These are phyloP conservation scores for Blastobotrys niveus DNA, from an alignment of 1,139 yeast species.

Conservation along the genomic window DNA sequence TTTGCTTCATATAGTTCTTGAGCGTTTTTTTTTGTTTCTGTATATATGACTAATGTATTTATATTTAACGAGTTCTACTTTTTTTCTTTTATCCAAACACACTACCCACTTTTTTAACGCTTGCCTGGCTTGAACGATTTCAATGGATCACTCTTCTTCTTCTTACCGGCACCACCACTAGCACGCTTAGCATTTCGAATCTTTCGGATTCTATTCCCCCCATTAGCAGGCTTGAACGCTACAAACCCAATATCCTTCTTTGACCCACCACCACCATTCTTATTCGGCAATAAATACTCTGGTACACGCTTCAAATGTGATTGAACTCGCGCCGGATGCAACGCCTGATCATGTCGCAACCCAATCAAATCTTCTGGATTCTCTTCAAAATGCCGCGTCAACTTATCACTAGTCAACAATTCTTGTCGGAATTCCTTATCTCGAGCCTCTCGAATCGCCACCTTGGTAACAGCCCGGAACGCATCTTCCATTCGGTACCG, in stretches of 20 bases:
- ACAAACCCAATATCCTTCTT: slow-evolving; percentile 61
- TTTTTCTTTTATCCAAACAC: no score
- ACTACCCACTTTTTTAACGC: no score
- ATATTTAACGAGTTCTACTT: not conserved
- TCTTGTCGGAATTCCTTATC: slow-evolving; percentile 85
- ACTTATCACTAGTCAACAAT: slow-evolving; percentile 77
- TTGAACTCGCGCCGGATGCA: slow-evolving; percentile 79
- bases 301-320: slow-evolving; percentile 88
- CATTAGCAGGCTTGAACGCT: slow-evolving; percentile 63
- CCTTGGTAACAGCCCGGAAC: slow-evolving; percentile 86
- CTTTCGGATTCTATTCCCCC: slow-evolving; percentile 41
- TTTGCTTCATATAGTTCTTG: slow-evolving; percentile 19
- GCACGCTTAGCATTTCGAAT: slow-evolving; percentile 36
- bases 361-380: slow-evolving; percentile 92
- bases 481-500: slow-evolving; percentile 97
- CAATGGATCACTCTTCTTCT: slow-evolving; percentile 59
- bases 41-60: not conserved
- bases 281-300: slow-evolving; percentile 73
- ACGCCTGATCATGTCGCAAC: slow-evolving; percentile 85
- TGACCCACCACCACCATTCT: slow-evolving; percentile 25
- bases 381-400: slow-evolving; percentile 93
- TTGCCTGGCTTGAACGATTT: slow-evolving; percentile 44
- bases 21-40: not conserved
- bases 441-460: slow-evolving; percentile 90
- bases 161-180: not conserved